Evolutionary conservation across 1,139 yeast species (phyloP), one percentile per base, ranked within the genome.

Genomic region (Magnusiomyces starmeri): DNA sequence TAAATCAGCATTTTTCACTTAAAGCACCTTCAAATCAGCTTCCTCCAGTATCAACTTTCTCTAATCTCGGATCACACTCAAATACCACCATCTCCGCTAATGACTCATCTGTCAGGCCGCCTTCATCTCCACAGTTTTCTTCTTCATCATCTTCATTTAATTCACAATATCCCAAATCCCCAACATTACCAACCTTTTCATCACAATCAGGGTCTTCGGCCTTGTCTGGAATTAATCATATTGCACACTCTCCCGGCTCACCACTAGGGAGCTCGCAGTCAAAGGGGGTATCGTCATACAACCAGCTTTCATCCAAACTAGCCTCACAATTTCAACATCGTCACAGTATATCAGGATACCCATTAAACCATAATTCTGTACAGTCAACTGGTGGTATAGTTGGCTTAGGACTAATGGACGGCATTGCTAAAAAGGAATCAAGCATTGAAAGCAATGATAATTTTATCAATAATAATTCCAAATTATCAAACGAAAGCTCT

Each of bases 131-230:
- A 12, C 41, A 16, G 14, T 26, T 26, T 46, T 48, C 51, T 12
- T 24, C 24, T n/a, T 48, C 53, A n/a, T 32, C 49, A 2, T 45
- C 53, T n/a, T 34, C 46, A 14, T n/a, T n/a, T n/a, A n/a, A n/a
- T n/a, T n/a, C n/a, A n/a, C n/a, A n/a, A n/a, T 32, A 32, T 12
- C n/a, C 37, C 10, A 49, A 34, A 42, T 49, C 41, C 12, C 54
- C 43, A 25, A 44, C 46, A 46, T 50, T 27, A 4, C 49, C 50
- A 10, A 39, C 52, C 16, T 29, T 49, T 4, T 45, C 44, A 35
- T 44, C 51, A 6, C 44, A 37, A n/a, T 48, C 51, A 1, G 51
- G 48, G 1, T 26, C 48, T 4, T 24, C 51, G 9, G 48, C 48
- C 16, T 29, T 49, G 16, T 40, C 48, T 16, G 44, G 51, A 25